These are phyloP conservation scores for Fusarium sp. DNA, from an alignment of 2,329 filamentous ascomycete species.

Conservation along the genomic window DNA sequence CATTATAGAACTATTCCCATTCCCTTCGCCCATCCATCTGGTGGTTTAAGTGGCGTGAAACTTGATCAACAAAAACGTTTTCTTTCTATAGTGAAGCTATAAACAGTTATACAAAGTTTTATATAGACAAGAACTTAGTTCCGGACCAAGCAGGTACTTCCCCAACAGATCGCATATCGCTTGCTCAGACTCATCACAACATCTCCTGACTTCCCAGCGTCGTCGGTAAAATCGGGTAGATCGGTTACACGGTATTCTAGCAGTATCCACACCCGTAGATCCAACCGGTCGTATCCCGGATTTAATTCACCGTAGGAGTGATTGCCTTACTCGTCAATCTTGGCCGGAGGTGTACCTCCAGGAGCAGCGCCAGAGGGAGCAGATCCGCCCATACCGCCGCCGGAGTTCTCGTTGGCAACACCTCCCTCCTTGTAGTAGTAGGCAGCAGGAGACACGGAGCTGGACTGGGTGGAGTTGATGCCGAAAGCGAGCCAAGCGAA, in stretches of 20 bases:
- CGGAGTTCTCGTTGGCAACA: slow-evolving; percentile 34
- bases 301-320: neutral
- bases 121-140: neutral
- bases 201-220: neutral
- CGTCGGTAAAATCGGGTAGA: neutral
- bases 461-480: slow-evolving; percentile 51
- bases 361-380: slow-evolving; percentile 10
- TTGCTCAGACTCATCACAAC: neutral
- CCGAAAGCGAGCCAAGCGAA: slow-evolving; percentile 65
- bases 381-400: slow-evolving; percentile 9
- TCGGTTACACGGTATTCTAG: neutral
- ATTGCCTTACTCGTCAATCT: neutral
- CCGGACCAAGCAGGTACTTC: neutral
- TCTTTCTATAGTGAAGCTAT: neutral
- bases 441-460: slow-evolving; percentile 25
- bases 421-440: slow-evolving; percentile 36
- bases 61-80: neutral
- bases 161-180: neutral
- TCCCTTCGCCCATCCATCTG: neutral
- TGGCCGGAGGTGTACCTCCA: neutral
- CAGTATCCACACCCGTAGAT: neutral
- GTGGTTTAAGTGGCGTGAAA: too few species aligned
- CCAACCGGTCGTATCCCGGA: neutral
- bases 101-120: neutral
- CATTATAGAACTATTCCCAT: neutral